Evolutionary conservation across 805 yeast species (phyloP).

Genomic region (Saturnispora sekii): DNA sequence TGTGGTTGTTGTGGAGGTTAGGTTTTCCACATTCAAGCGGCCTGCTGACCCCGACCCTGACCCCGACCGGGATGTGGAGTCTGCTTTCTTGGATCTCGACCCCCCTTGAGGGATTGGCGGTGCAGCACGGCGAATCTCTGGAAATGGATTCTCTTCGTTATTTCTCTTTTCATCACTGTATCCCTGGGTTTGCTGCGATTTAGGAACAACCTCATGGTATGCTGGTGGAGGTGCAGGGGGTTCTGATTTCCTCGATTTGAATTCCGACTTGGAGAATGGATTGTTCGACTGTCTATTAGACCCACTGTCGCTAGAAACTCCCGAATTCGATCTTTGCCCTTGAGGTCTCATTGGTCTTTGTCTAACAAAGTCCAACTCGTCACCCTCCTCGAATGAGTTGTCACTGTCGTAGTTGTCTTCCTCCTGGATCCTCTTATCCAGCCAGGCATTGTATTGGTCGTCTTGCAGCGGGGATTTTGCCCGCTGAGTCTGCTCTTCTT

Average conservation of each 20-base stretch:
- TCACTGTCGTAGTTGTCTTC: slow-evolving; percentile 31
- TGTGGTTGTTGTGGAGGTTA: slow-evolving; percentile 20
- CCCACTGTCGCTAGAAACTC: slow-evolving; percentile 8
- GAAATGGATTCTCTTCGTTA: slow-evolving; percentile 30
- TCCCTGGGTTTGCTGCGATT: slow-evolving; percentile 20
- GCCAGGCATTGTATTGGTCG: slow-evolving; percentile 50
- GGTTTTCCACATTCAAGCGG: slow-evolving; percentile 10
- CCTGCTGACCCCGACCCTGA: not conserved
- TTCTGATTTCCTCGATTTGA: not conserved
- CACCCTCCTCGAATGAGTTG: slow-evolving; percentile 21
- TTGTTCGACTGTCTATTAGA: slow-evolving; percentile 11
- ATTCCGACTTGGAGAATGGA: slow-evolving; percentile 9
- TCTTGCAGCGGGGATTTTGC: slow-evolving; percentile 14
- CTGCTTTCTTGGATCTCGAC: no score
- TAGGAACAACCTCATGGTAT: slow-evolving; percentile 61
- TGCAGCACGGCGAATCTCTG: slow-evolving; percentile 12
- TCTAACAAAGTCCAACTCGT: slow-evolving; percentile 11
- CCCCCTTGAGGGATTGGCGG: slow-evolving; percentile 9
- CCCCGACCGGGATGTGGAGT: no score
- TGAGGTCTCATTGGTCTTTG: slow-evolving; percentile 4
- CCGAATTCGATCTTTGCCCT: slow-evolving; percentile 14
- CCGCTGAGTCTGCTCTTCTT: slow-evolving; percentile 19
- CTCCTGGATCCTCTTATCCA: slow-evolving; percentile 26
- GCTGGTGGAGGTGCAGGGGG: slow-evolving; percentile 52
- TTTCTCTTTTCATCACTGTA: slow-evolving; percentile 39